Percentiles rank a stretch among this genome's conserved stretches.
Conservation (phyloP, 768 basidiomycete species). For the Dioszegia crocea region DNA sequence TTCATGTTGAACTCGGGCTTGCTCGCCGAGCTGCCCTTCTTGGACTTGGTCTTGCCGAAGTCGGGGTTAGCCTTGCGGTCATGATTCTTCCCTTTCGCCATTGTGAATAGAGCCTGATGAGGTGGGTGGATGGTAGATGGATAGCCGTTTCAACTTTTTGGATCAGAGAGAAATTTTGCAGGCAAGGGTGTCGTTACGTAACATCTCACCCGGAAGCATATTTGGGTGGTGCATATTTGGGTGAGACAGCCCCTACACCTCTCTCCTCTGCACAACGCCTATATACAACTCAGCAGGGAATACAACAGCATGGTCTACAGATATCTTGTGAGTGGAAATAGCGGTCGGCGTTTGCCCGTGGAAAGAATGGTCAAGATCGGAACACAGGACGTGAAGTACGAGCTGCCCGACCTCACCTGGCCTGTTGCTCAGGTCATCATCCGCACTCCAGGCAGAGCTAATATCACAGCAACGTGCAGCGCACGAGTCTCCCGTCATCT, state of each 20-base stretch:
- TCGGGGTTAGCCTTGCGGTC: conserved; percentile 39
- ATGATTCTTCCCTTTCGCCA: conserved; percentile 51
- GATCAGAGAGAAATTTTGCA: neutral
- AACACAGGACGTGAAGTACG: no score
- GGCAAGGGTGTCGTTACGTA: neutral
- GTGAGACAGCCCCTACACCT: no score
- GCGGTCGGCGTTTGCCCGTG: neutral
- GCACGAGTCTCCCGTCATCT: conserved; percentile 85
- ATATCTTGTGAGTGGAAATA: conserved; percentile 36
- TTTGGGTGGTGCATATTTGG: no score
- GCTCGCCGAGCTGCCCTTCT: conserved; percentile 19
- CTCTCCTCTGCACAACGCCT: no score
- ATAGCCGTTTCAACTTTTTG: no score
- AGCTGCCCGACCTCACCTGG: no score
- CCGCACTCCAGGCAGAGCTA: no score
- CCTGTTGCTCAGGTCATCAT: no score
- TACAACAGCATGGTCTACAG: conserved; percentile 45
- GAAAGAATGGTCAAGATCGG: no score
- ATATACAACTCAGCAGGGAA: neutral
- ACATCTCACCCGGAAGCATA: neutral
- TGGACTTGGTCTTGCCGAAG: conserved; percentile 44
- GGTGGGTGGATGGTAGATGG: neutral
- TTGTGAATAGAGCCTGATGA: conserved; percentile 8
- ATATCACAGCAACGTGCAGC: conserved; percentile 72
- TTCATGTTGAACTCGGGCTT: conserved; percentile 47